Base-by-base conservation (phyloP, 23 red algal genomes). In the Cyanidiococcus yangmingshanensis region DNA sequence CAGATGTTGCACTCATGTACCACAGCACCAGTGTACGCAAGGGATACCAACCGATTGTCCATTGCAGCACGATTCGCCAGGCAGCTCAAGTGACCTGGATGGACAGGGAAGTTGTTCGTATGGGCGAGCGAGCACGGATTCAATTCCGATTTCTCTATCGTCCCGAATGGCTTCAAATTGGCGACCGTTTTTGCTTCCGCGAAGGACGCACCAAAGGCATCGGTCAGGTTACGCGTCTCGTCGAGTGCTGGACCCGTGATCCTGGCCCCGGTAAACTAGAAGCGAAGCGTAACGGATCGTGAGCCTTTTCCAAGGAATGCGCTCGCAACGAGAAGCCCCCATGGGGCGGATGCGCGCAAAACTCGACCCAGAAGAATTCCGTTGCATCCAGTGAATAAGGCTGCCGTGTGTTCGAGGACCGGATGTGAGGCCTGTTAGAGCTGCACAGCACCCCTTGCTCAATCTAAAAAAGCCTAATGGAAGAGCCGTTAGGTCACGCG, bases 121-220 rank as follows among this genome's bases (percentile, higher is more conserved):
- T 88, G 37, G 94, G 94, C 32, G 94, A 98, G 80, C 80, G 94
- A 7, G 89, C 94, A 39, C 82, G 59, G 27, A 76, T 91, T 79
- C 87, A 86, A 1, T 98, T 98, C 78, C 85, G 88, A 45, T 98
- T 91, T 76, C 80, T 91, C 84, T 98, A 98, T 85, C 82, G 83
- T 18, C 94, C 94, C 0, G 94, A 98, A 76, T 91, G 90, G 38
- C 76, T 98, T 37, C 87, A 89, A 39, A 76, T 78, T 17, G 94
- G 86, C 58, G 68, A 88, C 0, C 94, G 94, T 37, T 98, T 98
- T 76, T 84, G 90, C 38, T 89, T 98, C 57, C 87, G 94, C n/a
- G 94, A 98, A 76, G 94, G 94, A 34, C 74, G 84, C 34, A 98
- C 94, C 0, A 98, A 98, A 67, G 94, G 94, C 7, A 83, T 98